phyloP scores from a whole-genome alignment of 2,329 filamentous ascomycete genomes.

The Fusarium oxysporum region DNA sequence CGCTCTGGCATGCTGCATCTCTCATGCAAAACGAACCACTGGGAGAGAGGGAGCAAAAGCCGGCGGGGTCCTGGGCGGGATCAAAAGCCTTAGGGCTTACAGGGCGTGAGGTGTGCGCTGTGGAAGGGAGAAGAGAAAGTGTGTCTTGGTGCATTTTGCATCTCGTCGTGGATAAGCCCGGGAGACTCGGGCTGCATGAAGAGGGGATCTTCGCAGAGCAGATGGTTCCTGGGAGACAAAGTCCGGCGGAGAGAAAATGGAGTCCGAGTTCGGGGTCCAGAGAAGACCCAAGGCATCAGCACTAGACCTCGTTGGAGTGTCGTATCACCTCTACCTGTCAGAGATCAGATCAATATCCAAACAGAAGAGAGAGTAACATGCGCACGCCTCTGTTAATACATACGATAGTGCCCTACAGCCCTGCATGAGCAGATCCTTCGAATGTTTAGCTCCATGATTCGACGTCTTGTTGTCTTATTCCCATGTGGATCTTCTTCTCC shows the following conservation, averaged over 20 bases:
- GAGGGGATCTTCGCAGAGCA: constrained; percentile 34
- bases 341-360: constrained; percentile 11
- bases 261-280: constrained; percentile 3
- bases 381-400: background rate
- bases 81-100: constrained; percentile 43
- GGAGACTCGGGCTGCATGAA: constrained; percentile 17
- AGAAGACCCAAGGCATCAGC: constrained; percentile 16
- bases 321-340: constrained; percentile 2
- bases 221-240: constrained; percentile 29
- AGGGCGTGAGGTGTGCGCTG: constrained; percentile 29
- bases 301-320: constrained; percentile 20
- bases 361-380: background rate
- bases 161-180: constrained; percentile 20
- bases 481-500: constrained; percentile 3
- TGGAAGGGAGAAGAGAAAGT: background rate
- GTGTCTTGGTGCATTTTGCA: constrained; percentile 16
- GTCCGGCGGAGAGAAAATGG: background rate
- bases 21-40: constrained; percentile 13
- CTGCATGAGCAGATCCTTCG: constrained; percentile 6
- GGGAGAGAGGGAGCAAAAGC: constrained; percentile 7
- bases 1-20: constrained; percentile 4
- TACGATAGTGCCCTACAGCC: constrained; percentile 2
- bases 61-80: constrained; percentile 26
- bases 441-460: background rate
- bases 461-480: background rate